Percentiles rank a stretch among this genome's conserved stretches.
Evolutionary conservation across 352 stramenopile genomes (phyloP).

Genomic region (Phytopythium mirpurense): DNA sequence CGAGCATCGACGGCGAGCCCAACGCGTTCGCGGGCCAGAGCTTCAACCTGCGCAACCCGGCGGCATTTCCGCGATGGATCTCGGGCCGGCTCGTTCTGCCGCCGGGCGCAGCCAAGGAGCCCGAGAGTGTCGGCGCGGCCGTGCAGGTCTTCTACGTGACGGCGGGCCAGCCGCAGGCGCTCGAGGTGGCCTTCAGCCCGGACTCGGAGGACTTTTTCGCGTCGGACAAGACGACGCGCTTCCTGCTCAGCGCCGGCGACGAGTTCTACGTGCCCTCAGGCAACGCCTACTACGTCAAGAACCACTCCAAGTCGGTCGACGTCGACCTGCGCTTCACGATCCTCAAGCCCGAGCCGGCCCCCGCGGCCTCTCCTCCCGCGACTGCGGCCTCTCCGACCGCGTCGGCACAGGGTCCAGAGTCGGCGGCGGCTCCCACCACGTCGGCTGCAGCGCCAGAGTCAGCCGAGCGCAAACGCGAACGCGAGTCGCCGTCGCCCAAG

Average conservation of each 20-base stretch:
- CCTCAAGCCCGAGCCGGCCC: conserved; percentile 66
- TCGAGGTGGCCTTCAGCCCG: conserved; percentile 71
- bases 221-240: conserved; percentile 88
- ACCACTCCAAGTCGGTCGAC: conserved; percentile 87
- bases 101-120: conserved; percentile 92
- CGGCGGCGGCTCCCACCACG: too few relatives aligned
- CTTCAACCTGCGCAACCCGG: conserved; percentile 75
- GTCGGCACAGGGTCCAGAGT: too few relatives aligned
- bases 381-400: too few relatives aligned
- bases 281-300: conserved; percentile 96
- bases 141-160: conserved; percentile 95
- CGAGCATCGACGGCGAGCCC: conserved; percentile 42
- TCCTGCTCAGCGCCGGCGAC: conserved; percentile 91
- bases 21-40: conserved; percentile 75
- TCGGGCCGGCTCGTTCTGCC: conserved; percentile 90
- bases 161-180: conserved; percentile 73
- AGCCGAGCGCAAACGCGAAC: too few relatives aligned
- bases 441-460: too few relatives aligned
- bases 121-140: conserved; percentile 90
- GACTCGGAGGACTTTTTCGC: conserved; percentile 85
- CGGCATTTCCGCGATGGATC: conserved; percentile 82
- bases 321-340: conserved; percentile 95
- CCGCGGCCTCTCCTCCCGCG: conserved; percentile 1
- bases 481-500: conserved; percentile 15
- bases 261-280: conserved; percentile 96